phyloP scores from a whole-genome alignment of 345 rosid species.

The Syzygium aqueum region DNA sequence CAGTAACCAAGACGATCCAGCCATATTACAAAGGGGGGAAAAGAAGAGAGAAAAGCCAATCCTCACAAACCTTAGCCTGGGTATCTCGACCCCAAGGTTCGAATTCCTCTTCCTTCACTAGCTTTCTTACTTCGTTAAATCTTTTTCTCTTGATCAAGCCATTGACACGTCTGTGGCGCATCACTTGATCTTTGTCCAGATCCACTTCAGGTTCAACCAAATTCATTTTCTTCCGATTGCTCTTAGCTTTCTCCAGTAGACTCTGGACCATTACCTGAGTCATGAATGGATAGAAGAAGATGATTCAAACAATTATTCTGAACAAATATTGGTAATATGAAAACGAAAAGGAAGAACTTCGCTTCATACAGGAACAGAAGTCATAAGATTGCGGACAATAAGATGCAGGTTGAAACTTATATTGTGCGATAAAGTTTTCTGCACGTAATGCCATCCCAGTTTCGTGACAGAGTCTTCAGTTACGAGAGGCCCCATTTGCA shows the following conservation, averaged over 20 bases:
- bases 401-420: not conserved
- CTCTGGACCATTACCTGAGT: constrained; percentile 70
- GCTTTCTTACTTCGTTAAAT: constrained; percentile 53
- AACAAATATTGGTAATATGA: not conserved
- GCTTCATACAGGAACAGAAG: not conserved
- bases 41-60: not conserved
- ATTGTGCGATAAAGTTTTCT: not conserved
- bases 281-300: not conserved
- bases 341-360: not conserved
- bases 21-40: not conserved
- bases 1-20: not conserved
- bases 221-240: constrained; percentile 30
- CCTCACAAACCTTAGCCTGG: constrained; percentile 72
- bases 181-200: constrained; percentile 42
- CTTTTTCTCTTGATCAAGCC: constrained; percentile 63
- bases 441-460: not conserved
- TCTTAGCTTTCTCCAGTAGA: constrained; percentile 66
- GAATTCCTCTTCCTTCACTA: constrained; percentile 54
- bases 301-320: not conserved
- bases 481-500: not conserved
- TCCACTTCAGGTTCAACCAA: constrained; percentile 33
- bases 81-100: constrained; percentile 84
- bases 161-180: constrained; percentile 66
- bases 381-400: not conserved
- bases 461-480: not conserved